phyloP scores from a whole-genome alignment of 2,329 filamentous ascomycete species.

The Seiridium cupressi region DNA sequence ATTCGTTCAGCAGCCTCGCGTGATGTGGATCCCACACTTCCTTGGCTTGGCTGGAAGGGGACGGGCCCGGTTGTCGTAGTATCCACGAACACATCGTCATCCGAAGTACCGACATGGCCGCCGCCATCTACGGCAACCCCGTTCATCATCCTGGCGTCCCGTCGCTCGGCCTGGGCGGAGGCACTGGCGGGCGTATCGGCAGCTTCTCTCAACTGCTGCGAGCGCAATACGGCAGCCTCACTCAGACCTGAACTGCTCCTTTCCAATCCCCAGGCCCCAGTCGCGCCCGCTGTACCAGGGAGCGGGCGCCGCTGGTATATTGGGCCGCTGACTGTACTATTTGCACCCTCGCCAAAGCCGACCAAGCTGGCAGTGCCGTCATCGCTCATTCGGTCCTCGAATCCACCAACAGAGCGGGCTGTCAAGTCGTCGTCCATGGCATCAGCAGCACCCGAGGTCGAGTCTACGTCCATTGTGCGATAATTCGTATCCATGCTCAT shows the following conservation, averaged over 20 bases:
- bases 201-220: constrained; percentile 25
- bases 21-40: constrained; percentile 27
- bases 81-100: constrained; percentile 59
- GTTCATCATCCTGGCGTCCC: constrained; percentile 65
- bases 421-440: constrained; percentile 37
- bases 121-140: constrained; percentile 60
- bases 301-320: constrained; percentile 58
- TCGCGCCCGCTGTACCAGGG: constrained; percentile 32
- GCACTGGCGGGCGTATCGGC: constrained; percentile 43
- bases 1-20: constrained; percentile 64
- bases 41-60: constrained; percentile 32
- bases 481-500: constrained; percentile 67
- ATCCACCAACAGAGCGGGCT: constrained; percentile 47
- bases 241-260: constrained; percentile 52
- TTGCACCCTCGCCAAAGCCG: constrained; percentile 89
- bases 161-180: constrained; percentile 47
- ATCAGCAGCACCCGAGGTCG: constrained; percentile 29
- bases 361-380: constrained; percentile 82
- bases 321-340: constrained; percentile 78
- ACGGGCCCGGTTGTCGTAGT: constrained; percentile 61
- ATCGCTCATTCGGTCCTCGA: constrained; percentile 77
- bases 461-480: constrained; percentile 54
- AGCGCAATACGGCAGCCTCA: constrained; percentile 34
- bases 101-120: constrained; percentile 30
- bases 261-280: constrained; percentile 42